Conservation (phyloP, 164 flowering plant genomes). For the Kingdonia uniflora region DNA sequence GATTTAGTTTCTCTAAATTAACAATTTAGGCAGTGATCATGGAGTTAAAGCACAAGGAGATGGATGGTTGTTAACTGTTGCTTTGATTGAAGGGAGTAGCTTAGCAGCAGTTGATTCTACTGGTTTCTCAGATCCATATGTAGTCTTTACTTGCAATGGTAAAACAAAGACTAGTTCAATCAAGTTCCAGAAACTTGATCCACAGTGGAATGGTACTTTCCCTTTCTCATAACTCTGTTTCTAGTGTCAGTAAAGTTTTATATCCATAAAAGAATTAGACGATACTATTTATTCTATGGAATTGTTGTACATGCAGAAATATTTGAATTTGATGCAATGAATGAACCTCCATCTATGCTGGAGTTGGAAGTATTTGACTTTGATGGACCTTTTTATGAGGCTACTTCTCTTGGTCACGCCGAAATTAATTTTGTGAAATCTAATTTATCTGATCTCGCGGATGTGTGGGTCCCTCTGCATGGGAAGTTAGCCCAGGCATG, state of each 20-base stretch:
- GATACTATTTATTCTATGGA: conserved; percentile 1
- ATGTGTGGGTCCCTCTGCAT: conserved; percentile 83
- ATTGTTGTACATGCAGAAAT: conserved; percentile 53
- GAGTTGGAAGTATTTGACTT: conserved; percentile 89
- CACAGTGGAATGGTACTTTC: conserved; percentile 80
- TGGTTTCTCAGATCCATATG: conserved; percentile 87
- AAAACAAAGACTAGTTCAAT: conserved; percentile 87
- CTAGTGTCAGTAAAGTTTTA: not conserved
- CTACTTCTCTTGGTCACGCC: conserved; percentile 77
- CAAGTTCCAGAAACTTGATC: conserved; percentile 78
- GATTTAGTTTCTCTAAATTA: conserved; percentile 2
- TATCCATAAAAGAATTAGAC: not conserved
- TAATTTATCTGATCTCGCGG: conserved; percentile 68
- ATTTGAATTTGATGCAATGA: conserved; percentile 98
- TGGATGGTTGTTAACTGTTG: conserved; percentile 95
- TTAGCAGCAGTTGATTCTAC: conserved; percentile 82
- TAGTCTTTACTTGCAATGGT: conserved; percentile 89
- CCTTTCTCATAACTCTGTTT: not conserved
- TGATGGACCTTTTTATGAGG: conserved; percentile 96
- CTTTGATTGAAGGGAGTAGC: conserved; percentile 77
- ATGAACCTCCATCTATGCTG: conserved; percentile 84
- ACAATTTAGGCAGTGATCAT: conserved; percentile 70
- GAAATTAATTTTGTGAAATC: conserved; percentile 78
- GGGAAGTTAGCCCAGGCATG: conserved; percentile 87
- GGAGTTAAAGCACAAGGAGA: conserved; percentile 95